A percentile compares a stretch with the other conserved stretches of the same genome.
Conservation (phyloP, 352 stramenopile genomes). For the Pythium phragmiticola region DNA sequence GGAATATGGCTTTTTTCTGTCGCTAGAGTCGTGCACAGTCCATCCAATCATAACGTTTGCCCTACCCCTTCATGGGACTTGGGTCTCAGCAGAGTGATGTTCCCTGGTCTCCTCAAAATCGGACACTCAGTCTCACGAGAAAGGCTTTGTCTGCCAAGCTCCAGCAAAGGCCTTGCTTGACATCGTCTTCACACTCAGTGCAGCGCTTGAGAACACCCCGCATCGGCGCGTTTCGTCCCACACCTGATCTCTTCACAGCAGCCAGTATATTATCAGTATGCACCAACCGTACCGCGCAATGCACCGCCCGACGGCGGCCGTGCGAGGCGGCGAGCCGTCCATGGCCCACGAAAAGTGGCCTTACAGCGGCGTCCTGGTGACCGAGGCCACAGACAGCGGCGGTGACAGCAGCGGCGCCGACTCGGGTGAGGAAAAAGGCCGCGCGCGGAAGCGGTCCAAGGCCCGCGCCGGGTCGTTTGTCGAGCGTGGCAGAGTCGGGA, state of each 20-base stretch:
- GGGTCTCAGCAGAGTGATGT: slow-evolving; percentile 9
- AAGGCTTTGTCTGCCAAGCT: not conserved
- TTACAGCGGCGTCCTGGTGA: not conserved
- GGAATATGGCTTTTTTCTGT: not conserved
- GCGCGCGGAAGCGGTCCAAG: slow-evolving; percentile 3
- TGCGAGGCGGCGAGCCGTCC: not conserved
- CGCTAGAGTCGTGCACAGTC: not conserved
- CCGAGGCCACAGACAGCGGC: slow-evolving; percentile 7
- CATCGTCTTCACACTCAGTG: not conserved
- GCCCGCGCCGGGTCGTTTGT: slow-evolving; percentile 4
- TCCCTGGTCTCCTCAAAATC: not conserved
- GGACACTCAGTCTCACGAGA: not conserved
- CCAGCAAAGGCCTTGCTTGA: not conserved
- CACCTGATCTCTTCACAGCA: not conserved
- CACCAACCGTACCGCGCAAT: slow-evolving; percentile 13
- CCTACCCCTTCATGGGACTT: slow-evolving; percentile 1
- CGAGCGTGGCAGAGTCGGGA: not conserved
- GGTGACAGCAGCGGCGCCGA: slow-evolving; percentile 6
- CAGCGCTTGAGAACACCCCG: not conserved
- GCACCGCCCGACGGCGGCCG: not conserved
- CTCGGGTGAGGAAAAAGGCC: not conserved
- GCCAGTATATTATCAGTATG: not conserved
- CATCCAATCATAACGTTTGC: not conserved
- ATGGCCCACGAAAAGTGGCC: slow-evolving; percentile 2
- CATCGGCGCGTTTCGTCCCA: not conserved